A percentile compares a stretch with the other conserved stretches of the same genome.
Evolutionary conservation across 441 rosid genomes (phyloP).

Genomic region (Mallotus japonicus): DNA sequence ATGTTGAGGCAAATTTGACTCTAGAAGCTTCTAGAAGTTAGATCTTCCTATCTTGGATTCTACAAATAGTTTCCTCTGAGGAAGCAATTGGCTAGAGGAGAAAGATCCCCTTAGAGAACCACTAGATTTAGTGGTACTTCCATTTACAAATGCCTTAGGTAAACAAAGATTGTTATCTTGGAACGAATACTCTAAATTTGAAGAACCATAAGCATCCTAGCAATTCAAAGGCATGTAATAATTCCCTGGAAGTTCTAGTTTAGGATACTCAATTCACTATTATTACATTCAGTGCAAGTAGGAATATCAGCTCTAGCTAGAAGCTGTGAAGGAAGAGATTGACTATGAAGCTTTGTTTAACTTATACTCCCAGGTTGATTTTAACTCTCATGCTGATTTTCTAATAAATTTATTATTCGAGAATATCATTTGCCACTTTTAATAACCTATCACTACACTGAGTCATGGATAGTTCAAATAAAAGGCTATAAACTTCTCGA

Average conservation of each 20-base stretch:
- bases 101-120: conserved; percentile 51
- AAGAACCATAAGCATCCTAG: conserved; percentile 46
- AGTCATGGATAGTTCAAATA: conserved; percentile 87
- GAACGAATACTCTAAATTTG: conserved; percentile 30
- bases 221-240: conserved; percentile 57
- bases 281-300: conserved; percentile 66
- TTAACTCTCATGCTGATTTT: conserved; percentile 59
- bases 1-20: conserved; percentile 70
- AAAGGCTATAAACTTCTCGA: conserved; percentile 83
- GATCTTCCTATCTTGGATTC: conserved; percentile 84
- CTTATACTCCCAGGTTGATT: conserved; percentile 46
- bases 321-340: conserved; percentile 79
- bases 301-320: conserved; percentile 89
- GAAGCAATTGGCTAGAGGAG: conserved; percentile 48
- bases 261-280: conserved; percentile 66
- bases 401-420: conserved; percentile 57
- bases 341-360: conserved; percentile 55
- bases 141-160: conserved; percentile 40
- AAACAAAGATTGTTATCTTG: conserved; percentile 29
- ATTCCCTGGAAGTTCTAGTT: conserved; percentile 71
- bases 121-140: conserved; percentile 41
- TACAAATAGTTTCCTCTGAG: conserved; percentile 68
- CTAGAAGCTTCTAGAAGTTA: conserved; percentile 90
- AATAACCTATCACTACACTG: conserved; percentile 63
- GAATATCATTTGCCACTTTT: conserved; percentile 76